Evolutionary conservation across 371 early-diverging fungal species (phyloP).

Genomic region (Amoeboaphelidium occidentale): DNA sequence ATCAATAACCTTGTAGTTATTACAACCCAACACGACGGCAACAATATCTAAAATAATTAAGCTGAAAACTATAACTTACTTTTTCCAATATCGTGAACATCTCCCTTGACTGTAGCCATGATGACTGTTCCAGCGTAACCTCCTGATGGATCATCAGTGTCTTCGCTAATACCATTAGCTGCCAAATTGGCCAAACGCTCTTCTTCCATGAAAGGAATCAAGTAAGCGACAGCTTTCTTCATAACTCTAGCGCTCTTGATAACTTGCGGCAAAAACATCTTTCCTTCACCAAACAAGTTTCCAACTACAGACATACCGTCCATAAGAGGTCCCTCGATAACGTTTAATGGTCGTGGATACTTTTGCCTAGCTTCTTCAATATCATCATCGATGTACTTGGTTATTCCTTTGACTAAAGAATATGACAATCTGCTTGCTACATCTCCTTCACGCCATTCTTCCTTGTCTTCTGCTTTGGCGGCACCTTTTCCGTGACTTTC

Average conservation of each 20-base stretch:
- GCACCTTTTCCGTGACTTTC: slow-evolving; percentile 49
- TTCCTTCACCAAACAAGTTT: slow-evolving; percentile 71
- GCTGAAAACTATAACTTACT: too few species aligned
- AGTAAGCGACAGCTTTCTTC: slow-evolving; percentile 80
- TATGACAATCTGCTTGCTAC: slow-evolving; percentile 50
- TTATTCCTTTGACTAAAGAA: slow-evolving; percentile 71
- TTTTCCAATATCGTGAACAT: slow-evolving; percentile 35
- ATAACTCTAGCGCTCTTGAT: slow-evolving; percentile 72
- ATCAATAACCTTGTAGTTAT: slow-evolving; percentile 77
- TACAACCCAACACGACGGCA: slow-evolving; percentile 79
- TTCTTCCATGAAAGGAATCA: slow-evolving; percentile 70
- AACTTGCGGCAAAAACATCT: slow-evolving; percentile 91
- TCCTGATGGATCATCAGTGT: slow-evolving; percentile 20
- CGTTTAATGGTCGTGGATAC: slow-evolving; percentile 64
- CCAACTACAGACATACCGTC: slow-evolving; percentile 75
- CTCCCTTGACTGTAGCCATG: slow-evolving; percentile 81
- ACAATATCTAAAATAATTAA: slow-evolving; percentile 51
- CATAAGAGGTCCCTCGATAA: slow-evolving; percentile 88
- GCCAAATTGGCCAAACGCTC: slow-evolving; percentile 42
- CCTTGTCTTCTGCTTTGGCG: slow-evolving; percentile 35
- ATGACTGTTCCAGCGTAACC: slow-evolving; percentile 57
- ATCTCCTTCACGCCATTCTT: slow-evolving; percentile 53
- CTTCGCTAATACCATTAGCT: slow-evolving; percentile 15
- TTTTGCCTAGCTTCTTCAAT: slow-evolving; percentile 61
- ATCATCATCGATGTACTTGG: slow-evolving; percentile 68